A percentile compares a stretch with the other conserved stretches of the same genome.
Conservation (phyloP, 2,329 filamentous ascomycete species). For the Diaporthe humulicola region DNA sequence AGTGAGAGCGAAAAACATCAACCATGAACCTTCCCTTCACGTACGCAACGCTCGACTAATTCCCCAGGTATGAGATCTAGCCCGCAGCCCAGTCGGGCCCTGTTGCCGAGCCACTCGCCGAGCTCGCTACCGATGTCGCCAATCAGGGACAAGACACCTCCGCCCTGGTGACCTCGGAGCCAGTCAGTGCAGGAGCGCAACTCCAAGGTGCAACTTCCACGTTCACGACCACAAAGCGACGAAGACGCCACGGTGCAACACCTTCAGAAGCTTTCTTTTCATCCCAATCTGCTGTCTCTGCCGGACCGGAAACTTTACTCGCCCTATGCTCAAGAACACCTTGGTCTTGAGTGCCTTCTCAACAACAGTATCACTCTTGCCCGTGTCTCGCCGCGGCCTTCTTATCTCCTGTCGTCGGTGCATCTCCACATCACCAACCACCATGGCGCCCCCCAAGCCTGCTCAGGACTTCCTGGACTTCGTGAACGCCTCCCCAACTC, state of each 20-base stretch:
- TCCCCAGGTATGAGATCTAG: slow-evolving; percentile 7
- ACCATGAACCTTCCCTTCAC: background rate
- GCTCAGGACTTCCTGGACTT: slow-evolving; percentile 32
- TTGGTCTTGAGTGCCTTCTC: slow-evolving; percentile 14
- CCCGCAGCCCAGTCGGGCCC: background rate
- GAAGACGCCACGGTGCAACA: background rate
- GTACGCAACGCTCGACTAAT: background rate
- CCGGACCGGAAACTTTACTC: background rate
- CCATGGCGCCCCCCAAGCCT: slow-evolving; percentile 33
- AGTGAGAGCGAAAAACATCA: background rate
- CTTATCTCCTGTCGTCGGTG: background rate
- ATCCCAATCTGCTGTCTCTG: background rate
- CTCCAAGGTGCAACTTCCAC: slow-evolving; percentile 1
- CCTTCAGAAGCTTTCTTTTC: background rate
- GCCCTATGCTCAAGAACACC: slow-evolving; percentile 33
- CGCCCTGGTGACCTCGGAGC: slow-evolving; percentile 5
- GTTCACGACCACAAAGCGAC: background rate
- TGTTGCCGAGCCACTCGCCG: background rate
- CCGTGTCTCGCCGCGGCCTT: slow-evolving; percentile 1
- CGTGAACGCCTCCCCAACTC: slow-evolving; percentile 30
- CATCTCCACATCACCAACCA: slow-evolving; percentile 43
- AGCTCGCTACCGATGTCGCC: slow-evolving; percentile 14
- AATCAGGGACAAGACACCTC: slow-evolving; percentile 4
- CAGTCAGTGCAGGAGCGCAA: background rate
- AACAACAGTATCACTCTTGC: slow-evolving; percentile 5